Evolutionary conservation across 2,329 filamentous ascomycete species (phyloP), one percentile per base, ranked within the genome.

Genomic region (Amauroascus verrucosus): DNA sequence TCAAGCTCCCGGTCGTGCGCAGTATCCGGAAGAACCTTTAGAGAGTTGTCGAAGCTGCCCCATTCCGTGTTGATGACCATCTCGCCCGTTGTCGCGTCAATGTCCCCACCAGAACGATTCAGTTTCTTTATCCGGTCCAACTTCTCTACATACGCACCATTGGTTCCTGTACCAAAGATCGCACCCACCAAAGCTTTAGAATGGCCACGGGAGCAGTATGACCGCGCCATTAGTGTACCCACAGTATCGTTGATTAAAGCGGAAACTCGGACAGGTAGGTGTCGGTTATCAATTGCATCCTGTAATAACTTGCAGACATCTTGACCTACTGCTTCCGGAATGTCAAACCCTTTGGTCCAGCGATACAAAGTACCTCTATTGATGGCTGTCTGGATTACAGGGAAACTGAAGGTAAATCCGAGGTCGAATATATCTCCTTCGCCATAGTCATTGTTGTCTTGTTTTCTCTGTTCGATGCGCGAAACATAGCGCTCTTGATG

Each of bases 41-140:
- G 81, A 62, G 86, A 81, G 72, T 97, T 97, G 72, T 98, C 93
- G 64, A 98, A 98, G 54, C 88, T 95, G 57, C 93, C 93, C 93
- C 93, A 98, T 73, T 98, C 93, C 0, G 87, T 91, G 73, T 98
- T 98, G 72, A 98, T 80, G 55, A 98, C 88, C 93, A 98, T 98
- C 62, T 94, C 82, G 50, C 90, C 89, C 0, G 90, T 94, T 7
- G 82, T 82, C 47, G 76, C 76, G 70, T 96, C 88, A 61, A 86
- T 93, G 38, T 74, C 63, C 43, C 67, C 63, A 56, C 76, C 73
- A 54, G 85, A 73, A 41, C 69, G 60, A 44, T 72, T 70, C 63
- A 84, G 74, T 75, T 97, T 98, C 65, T 83, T 88, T 64, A 97
- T 81, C 60, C 88, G 90, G 62, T 78, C 73, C 16, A 94, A 75